Base-by-base conservation (phyloP, 1,139 yeast species). In the Blastobotrys buckinghamii region DNA sequence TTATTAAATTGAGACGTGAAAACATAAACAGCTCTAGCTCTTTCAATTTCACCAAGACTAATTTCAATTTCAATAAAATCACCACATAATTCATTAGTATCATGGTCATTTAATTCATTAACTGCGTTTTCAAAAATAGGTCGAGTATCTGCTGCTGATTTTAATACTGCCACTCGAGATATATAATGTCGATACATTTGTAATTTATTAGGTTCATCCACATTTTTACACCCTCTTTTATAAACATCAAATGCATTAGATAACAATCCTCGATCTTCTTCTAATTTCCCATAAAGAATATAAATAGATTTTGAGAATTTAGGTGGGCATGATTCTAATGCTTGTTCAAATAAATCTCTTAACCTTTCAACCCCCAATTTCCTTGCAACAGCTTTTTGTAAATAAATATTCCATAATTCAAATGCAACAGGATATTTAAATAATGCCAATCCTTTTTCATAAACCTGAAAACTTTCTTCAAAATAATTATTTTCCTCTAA, bases 301-400 rank as follows among this genome's bases (percentile, higher is more conserved):
- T 73, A 75, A 1, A 87, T 69, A 0, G 79, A 66, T 51, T 77
- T 77, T 27, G 74, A 64, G 22, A 71, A 61, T 54, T 71, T 66
- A 0, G 74, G 59, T 0, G 87, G 85, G 52, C 84, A 75, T 15
- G 63, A 64, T 27, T 65, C 71, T 33, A 77, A 59, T 5, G 78
- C 81, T 43, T 80, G 80, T 49, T 87, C 95, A 65, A 86, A 88
- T 17, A 85, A 60, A 53, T 86, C 95, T 37, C 95, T 69, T 6
- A 85, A 67, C 52, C 87, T 69, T 57, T 87, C 96, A 19, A 79
- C 56, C 48, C 63, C 56, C 57, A 65, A 41, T 59, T 56, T 48
- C 12, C 75, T 60, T 33, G 69, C 61, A 13, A 81, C 55, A 0
- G 79, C 75, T 51, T 78, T 81, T 1, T 75, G 67, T 35, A 89